A percentile compares a stretch with the other conserved stretches of the same genome.
phyloP scores from a whole-genome alignment of 352 stramenopile genomes.

The Blastocystis sp. region DNA sequence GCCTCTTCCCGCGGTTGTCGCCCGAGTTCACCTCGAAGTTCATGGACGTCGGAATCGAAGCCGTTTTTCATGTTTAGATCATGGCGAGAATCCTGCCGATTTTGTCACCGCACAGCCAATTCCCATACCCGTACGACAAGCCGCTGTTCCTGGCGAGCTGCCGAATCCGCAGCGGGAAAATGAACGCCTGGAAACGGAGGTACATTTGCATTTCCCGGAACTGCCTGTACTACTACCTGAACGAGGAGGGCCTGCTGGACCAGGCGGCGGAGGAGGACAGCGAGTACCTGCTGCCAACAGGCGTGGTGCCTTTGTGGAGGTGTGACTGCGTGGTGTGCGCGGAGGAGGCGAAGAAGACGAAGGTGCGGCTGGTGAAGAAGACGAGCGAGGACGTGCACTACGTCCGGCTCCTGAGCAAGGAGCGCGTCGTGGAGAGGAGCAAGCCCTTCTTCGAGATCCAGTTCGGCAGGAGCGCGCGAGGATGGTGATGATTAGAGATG shows the following conservation, averaged over 20 bases:
- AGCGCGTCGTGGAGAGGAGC: neutral
- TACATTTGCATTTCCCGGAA: slow-evolving; percentile 53
- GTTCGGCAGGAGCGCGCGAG: neutral
- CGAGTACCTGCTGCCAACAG: slow-evolving; percentile 17
- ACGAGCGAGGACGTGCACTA: neutral
- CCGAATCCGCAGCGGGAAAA: slow-evolving; percentile 53
- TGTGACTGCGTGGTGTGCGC: neutral
- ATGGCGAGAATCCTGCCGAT: slow-evolving; percentile 12
- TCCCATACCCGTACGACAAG: slow-evolving; percentile 17
- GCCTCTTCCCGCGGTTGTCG: slow-evolving; percentile 20
- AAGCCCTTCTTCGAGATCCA: neutral
- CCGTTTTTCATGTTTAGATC: neutral
- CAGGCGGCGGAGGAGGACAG: neutral
- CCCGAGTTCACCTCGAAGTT: slow-evolving; percentile 15
- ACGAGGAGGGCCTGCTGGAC: neutral
- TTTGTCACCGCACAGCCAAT: slow-evolving; percentile 2
- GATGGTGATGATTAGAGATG: neutral
- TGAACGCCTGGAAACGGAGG: slow-evolving; percentile 33
- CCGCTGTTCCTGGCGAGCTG: slow-evolving; percentile 16
- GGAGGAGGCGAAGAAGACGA: neutral
- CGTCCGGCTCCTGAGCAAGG: neutral
- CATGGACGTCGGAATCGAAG: neutral
- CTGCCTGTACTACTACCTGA: slow-evolving; percentile 64
- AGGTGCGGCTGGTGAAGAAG: neutral
- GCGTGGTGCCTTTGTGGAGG: slow-evolving; percentile 18